phyloP scores from a whole-genome alignment of 1,139 yeast genomes.

The Hansenula lynferdii region DNA sequence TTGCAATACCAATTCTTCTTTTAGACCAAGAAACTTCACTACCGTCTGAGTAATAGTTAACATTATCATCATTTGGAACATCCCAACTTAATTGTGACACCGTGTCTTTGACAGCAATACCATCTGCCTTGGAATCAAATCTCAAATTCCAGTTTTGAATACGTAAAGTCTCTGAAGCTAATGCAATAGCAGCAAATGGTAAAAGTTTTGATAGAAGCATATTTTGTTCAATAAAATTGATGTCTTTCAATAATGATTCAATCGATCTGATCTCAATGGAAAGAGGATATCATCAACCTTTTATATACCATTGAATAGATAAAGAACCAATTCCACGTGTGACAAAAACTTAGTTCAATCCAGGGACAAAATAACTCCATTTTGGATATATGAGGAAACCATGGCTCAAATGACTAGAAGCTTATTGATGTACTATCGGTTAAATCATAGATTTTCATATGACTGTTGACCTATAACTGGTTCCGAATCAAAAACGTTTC shows the following conservation, averaged over 20 bases:
- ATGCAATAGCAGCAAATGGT: constrained; percentile 1
- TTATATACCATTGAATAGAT: no score
- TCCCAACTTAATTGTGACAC: constrained; percentile 6
- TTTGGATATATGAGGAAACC: no score
- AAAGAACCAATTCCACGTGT: no score
- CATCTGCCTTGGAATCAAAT: constrained; percentile 23
- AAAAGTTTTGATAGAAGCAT: neutral
- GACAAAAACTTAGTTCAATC: no score
- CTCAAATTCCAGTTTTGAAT: constrained; percentile 28
- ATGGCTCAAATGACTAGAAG: no score
- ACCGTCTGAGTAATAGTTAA: constrained; percentile 18
- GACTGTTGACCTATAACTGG: no score
- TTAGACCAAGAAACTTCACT: constrained; percentile 27
- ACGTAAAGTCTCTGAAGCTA: constrained; percentile 11
- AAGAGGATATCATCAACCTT: no score
- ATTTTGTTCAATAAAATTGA: neutral
- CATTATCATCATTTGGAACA: constrained; percentile 16
- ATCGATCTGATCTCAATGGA: neutral
- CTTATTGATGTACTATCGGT: no score
- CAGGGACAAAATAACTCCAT: no score
- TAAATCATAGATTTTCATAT: no score
- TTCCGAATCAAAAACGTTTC: no score
- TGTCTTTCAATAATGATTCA: neutral
- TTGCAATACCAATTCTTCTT: constrained; percentile 26
- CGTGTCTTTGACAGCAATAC: constrained; percentile 10